These are phyloP conservation scores for Cornus kousa DNA, from an alignment of 148 eudicot genomes.

Conservation along the genomic window DNA sequence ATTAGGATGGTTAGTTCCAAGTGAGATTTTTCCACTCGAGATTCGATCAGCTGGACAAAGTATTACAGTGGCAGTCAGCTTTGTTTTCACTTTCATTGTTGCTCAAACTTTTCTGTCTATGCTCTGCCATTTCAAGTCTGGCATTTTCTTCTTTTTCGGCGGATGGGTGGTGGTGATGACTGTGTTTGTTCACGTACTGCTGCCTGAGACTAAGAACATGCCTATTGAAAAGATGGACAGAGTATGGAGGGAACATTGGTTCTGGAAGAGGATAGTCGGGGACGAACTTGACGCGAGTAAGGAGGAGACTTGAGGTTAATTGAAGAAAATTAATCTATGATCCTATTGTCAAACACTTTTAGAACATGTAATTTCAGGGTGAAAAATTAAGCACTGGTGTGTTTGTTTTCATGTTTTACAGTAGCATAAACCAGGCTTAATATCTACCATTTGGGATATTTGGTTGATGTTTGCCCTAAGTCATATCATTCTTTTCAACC, in stretches of 20 bases:
- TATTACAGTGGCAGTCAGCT: conserved; percentile 32
- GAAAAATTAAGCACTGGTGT: not conserved
- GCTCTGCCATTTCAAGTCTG: conserved; percentile 34
- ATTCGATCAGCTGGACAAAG: conserved; percentile 34
- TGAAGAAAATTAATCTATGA: not conserved
- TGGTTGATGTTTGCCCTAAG: too few relatives aligned
- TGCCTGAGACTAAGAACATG: conserved; percentile 41
- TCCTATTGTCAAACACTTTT: not conserved
- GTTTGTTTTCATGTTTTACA: not conserved
- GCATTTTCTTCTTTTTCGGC: conserved; percentile 42
- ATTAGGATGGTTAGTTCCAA: conserved; percentile 38
- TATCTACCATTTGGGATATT: too few relatives aligned
- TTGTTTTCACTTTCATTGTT: conserved; percentile 30
- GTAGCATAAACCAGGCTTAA: too few relatives aligned
- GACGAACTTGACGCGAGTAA: not conserved
- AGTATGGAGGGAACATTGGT: conserved; percentile 39
- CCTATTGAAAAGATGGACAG: conserved; percentile 40
- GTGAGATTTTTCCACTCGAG: conserved; percentile 39
- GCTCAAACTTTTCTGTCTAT: conserved; percentile 33
- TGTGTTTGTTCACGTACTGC: conserved; percentile 23
- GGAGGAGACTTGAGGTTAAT: not conserved
- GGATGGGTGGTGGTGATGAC: conserved; percentile 44
- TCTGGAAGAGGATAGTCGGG: conserved; percentile 26
- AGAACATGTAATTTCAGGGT: not conserved
- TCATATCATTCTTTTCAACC: too few relatives aligned